Evolutionary conservation across 176 grass and related monocot genomes (phyloP).

Genomic region (Paspalum vaginatum): DNA sequence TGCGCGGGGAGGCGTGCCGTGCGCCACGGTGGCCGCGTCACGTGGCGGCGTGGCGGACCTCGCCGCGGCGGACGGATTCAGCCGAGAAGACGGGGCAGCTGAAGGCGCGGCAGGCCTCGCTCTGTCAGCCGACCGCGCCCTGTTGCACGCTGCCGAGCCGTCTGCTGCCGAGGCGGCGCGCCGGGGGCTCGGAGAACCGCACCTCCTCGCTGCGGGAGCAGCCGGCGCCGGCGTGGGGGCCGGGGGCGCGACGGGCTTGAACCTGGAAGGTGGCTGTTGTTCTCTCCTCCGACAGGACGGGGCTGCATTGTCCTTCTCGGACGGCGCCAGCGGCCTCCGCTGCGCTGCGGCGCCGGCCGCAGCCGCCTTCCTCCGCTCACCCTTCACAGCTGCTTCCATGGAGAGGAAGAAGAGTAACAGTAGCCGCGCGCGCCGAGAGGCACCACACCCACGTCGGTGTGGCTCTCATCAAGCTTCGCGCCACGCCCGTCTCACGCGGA

Average conservation of each 20-base stretch:
- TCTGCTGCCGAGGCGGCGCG: slow-evolving; percentile 16
- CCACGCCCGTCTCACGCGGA: background rate
- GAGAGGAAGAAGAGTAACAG: background rate
- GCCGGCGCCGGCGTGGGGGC: background rate
- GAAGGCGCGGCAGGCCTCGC: slow-evolving; percentile 38
- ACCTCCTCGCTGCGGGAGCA: slow-evolving; percentile 35
- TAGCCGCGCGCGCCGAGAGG: slow-evolving; percentile 17
- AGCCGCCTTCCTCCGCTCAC: slow-evolving; percentile 27
- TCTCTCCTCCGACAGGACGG: slow-evolving; percentile 39
- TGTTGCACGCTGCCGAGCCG: slow-evolving; percentile 26
- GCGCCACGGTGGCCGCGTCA: slow-evolving; percentile 42
- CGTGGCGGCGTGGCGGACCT: slow-evolving; percentile 40
- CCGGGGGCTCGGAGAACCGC: slow-evolving; percentile 43
- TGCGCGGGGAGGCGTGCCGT: slow-evolving; percentile 28
- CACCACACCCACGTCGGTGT: slow-evolving; percentile 50
- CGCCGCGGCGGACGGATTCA: slow-evolving; percentile 30
- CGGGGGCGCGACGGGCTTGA: slow-evolving; percentile 41
- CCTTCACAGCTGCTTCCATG: slow-evolving; percentile 56
- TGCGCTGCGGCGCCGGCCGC: background rate
- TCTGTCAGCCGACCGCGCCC: slow-evolving; percentile 71
- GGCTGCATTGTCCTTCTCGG: slow-evolving; percentile 69
- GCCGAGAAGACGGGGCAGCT: slow-evolving; percentile 5
- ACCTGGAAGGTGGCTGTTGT: slow-evolving; percentile 52
- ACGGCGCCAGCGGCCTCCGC: slow-evolving; percentile 52
- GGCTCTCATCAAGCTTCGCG: slow-evolving; percentile 30